These are phyloP conservation scores for Pelargonium myrrhifolium DNA, from an alignment of 441 rosid species.

Conservation along the genomic window DNA sequence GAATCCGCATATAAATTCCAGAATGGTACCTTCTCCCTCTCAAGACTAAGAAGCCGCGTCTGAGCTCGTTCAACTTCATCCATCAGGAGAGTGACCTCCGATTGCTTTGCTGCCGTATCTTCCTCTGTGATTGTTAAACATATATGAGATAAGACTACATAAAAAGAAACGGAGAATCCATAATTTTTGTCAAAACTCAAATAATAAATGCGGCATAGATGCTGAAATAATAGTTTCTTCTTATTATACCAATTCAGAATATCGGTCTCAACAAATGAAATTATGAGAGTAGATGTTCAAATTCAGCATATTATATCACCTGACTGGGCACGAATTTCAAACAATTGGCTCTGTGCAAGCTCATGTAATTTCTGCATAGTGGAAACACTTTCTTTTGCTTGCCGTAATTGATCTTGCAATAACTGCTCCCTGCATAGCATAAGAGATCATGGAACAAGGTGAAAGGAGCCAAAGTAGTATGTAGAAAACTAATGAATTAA, in stretches of 20 bases:
- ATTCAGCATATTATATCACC: conserved; percentile 10
- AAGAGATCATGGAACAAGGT: neutral
- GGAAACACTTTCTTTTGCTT: conserved; percentile 27
- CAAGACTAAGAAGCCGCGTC: conserved; percentile 87
- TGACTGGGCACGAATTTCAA: conserved; percentile 29
- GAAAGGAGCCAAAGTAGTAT: neutral
- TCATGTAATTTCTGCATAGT: conserved; percentile 29
- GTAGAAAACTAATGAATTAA: neutral
- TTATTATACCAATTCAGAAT: neutral
- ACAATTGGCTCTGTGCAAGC: conserved; percentile 28
- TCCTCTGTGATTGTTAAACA: conserved; percentile 52
- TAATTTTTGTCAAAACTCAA: neutral
- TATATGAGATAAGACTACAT: neutral
- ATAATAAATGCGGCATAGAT: neutral
- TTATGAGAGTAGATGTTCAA: neutral
- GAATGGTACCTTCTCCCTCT: conserved; percentile 91
- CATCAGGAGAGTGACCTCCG: conserved; percentile 89
- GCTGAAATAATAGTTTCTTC: neutral
- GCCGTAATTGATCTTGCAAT: conserved; percentile 30
- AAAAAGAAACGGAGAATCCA: conserved; percentile 3
- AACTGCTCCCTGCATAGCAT: conserved; percentile 21
- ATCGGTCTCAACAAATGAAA: neutral
- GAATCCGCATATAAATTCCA: conserved; percentile 15
- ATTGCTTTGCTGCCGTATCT: conserved; percentile 88
- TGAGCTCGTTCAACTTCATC: conserved; percentile 99